Base-by-base conservation (phyloP, 306 rosid species). In the Erythrophleum fordii region DNA sequence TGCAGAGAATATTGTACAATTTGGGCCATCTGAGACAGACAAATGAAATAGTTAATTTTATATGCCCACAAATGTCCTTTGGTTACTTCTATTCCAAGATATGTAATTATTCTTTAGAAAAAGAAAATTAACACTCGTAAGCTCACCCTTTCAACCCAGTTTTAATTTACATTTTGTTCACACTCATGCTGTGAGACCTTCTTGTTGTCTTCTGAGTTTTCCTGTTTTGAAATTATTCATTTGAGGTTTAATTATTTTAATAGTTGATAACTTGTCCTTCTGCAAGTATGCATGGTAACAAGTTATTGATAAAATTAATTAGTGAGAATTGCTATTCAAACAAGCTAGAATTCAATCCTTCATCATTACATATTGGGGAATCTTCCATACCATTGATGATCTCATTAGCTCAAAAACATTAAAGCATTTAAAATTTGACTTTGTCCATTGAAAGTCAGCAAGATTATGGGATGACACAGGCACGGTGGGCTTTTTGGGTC, bases 1-100 rank as follows among this genome's bases (percentile, higher is more conserved):
- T 61, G 82, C 77, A 72, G 80, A 61, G 75, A 83, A 81, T 85
- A 88, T 62, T 81, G 89, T 83, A 69, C 81, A 86, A 72, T 69
- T 77, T 75, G 74, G 76, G 85, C 83, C 84, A 79, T 73, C 86
- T 77, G 49, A 69, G 39, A 80, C 52, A 42, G 83, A 72, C 86
- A 76, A 75, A 78, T 16, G 51, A 78, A 81, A 73, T 48, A 73
- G 59, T 80, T 74, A 73, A 37, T 83, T 83, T 81, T 73, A 14
- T 74, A 31, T 62, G 66, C 11, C 39, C 49, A 56, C 68, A 73
- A 59, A 69, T 81, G 87, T 45, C 61, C 41, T 70, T 66, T 65
- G 79, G 45, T 78, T 68, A 75, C 72, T 84, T 78, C 69, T 60
- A 56, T 67, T 55, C 29, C 73, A 83, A 60, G 72, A 73, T 42